Percentiles rank a stretch among this genome's conserved stretches.
These are phyloP conservation scores for Chaetoceros tenuissimus DNA, from an alignment of 108 stramenopile genomes.

Conservation along the genomic window DNA sequence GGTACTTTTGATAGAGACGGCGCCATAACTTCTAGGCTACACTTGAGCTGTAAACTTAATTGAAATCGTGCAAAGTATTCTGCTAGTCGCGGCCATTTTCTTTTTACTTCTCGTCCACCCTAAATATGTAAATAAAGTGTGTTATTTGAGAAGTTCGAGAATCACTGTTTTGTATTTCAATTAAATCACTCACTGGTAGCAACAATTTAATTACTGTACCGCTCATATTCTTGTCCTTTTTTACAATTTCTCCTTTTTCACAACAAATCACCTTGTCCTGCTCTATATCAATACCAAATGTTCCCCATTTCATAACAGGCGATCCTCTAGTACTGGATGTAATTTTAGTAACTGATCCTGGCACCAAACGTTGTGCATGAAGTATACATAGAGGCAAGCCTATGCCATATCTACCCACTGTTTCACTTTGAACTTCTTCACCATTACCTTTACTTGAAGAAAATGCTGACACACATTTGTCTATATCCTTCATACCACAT, in stretches of 20 bases:
- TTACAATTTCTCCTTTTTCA: constrained; percentile 28
- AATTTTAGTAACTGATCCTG: constrained; percentile 53
- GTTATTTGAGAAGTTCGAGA: neutral
- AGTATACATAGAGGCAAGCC: constrained; percentile 70
- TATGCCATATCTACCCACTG: constrained; percentile 55
- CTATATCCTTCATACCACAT: constrained; percentile 71
- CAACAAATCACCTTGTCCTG: constrained; percentile 40
- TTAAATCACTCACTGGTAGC: constrained; percentile 56
- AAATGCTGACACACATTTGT: constrained; percentile 73
- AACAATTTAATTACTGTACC: constrained; percentile 70
- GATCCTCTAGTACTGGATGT: constrained; percentile 40
- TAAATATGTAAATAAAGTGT: constrained; percentile 8
- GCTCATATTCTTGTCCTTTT: constrained; percentile 29
- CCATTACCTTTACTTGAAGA: constrained; percentile 45
- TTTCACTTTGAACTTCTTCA: constrained; percentile 10
- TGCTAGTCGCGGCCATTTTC: constrained; percentile 68
- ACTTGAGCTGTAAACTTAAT: constrained; percentile 43
- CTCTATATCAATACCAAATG: constrained; percentile 59
- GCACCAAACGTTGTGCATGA: constrained; percentile 76
- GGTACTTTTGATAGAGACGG: constrained; percentile 51
- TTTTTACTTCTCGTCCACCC: constrained; percentile 50
- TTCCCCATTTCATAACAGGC: constrained; percentile 24
- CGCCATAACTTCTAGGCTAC: constrained; percentile 71
- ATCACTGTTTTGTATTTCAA: too few relatives aligned
- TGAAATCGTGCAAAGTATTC: constrained; percentile 76